Conservation (phyloP, 108 stramenopile genomes). For the Nitzschia sp. region DNA sequence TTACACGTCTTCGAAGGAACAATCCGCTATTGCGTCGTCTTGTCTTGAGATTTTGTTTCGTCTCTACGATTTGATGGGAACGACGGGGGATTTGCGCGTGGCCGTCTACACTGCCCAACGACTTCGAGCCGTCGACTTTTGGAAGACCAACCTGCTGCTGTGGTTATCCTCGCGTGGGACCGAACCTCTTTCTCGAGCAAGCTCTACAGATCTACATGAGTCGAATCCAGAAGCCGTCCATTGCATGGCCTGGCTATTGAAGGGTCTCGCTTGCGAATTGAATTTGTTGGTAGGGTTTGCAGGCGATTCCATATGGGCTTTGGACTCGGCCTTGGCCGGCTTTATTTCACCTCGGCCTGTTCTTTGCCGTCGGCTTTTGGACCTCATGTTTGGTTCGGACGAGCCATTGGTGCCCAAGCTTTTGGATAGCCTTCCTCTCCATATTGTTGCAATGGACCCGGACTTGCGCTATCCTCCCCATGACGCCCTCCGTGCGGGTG, state of each 20-base stretch:
- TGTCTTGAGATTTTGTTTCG: slow-evolving; percentile 70
- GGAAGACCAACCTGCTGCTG: slow-evolving; percentile 12
- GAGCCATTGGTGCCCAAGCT: slow-evolving; percentile 32
- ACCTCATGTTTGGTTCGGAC: slow-evolving; percentile 38
- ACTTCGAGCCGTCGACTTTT: slow-evolving; percentile 41
- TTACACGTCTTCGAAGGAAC: slow-evolving; percentile 38
- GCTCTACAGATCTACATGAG: not conserved
- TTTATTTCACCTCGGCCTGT: slow-evolving; percentile 19
- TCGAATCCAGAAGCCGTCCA: slow-evolving; percentile 44
- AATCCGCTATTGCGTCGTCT: slow-evolving; percentile 49
- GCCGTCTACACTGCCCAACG: slow-evolving; percentile 30
- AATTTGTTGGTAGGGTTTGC: slow-evolving; percentile 27
- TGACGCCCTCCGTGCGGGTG: slow-evolving; percentile 39
- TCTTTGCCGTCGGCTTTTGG: slow-evolving; percentile 31
- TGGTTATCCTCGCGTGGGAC: slow-evolving; percentile 5
- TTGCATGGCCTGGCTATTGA: slow-evolving; percentile 70
- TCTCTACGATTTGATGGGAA: slow-evolving; percentile 28
- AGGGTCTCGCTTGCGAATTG: slow-evolving; percentile 65
- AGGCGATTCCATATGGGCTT: not conserved
- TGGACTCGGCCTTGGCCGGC: slow-evolving; percentile 3
- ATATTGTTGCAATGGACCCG: slow-evolving; percentile 32
- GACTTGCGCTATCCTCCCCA: slow-evolving; percentile 32
- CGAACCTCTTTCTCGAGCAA: not conserved
- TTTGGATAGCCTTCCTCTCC: slow-evolving; percentile 26
- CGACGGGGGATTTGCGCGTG: not conserved